phyloP scores from a whole-genome alignment of 2,329 filamentous ascomycete species.

The Nannizziopsis barbatae region DNA sequence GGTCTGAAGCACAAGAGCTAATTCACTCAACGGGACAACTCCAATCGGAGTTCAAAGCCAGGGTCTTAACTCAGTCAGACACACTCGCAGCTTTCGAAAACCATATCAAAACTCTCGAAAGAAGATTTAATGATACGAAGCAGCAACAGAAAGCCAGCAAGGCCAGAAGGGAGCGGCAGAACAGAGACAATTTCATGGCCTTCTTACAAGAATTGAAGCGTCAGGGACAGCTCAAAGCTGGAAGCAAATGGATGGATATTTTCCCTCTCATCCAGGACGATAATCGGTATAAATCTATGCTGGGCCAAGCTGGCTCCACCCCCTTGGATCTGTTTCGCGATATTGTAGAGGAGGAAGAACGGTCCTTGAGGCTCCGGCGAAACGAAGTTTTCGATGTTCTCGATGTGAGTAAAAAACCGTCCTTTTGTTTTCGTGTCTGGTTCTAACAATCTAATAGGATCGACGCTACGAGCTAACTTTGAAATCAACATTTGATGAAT shows the following conservation, averaged over 20 bases:
- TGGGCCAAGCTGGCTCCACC: constrained; percentile 72
- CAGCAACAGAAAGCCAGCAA: constrained; percentile 78
- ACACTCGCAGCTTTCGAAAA: constrained; percentile 87
- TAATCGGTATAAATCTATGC: constrained; percentile 68
- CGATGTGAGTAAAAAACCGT: constrained; percentile 51
- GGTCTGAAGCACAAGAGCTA: constrained; percentile 76
- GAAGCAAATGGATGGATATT: constrained; percentile 79
- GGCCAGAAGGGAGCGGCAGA: constrained; percentile 70
- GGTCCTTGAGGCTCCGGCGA: constrained; percentile 64
- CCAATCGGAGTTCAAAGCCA: constrained; percentile 72
- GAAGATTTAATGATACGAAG: constrained; percentile 77
- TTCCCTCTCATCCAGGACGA: constrained; percentile 65
- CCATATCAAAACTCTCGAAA: constrained; percentile 86
- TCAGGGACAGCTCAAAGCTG: constrained; percentile 74
- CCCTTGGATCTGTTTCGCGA: constrained; percentile 96
- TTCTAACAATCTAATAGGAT: constrained; percentile 50
- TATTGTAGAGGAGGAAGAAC: constrained; percentile 83
- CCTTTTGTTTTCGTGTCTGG: background rate
- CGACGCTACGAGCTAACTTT: constrained; percentile 82
- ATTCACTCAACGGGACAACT: constrained; percentile 69
- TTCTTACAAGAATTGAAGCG: constrained; percentile 64
- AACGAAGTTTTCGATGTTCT: constrained; percentile 81
- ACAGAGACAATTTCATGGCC: constrained; percentile 66
- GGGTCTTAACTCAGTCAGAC: constrained; percentile 74
- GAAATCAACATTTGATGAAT: constrained; percentile 80